Percentiles rank a stretch among this genome's conserved stretches.
Evolutionary conservation across 768 basidiomycete genomes (phyloP).

Genomic region (Pleurotus salmoneostramineus): DNA sequence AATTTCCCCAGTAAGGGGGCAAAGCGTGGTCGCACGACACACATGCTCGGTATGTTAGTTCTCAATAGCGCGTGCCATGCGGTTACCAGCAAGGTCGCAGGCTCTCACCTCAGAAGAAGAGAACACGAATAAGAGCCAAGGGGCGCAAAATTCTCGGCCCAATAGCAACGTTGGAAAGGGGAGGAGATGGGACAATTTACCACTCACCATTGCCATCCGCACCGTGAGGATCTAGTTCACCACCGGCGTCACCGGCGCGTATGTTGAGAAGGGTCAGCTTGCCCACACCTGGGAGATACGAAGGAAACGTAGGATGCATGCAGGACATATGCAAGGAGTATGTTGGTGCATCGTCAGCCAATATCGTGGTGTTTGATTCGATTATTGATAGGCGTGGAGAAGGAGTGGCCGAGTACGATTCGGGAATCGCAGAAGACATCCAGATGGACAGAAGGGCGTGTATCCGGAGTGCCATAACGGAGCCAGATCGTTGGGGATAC

Average conservation of each 20-base stretch:
- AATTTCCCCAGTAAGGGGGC: too few species aligned
- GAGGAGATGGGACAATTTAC: too few species aligned
- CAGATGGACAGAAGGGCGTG: background rate
- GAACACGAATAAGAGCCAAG: too few species aligned
- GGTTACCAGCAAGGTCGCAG: too few species aligned
- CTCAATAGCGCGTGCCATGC: background rate
- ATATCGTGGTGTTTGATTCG: background rate
- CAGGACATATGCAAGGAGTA: background rate
- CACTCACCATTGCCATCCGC: conserved; percentile 47
- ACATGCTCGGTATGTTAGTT: too few species aligned
- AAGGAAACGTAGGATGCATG: background rate
- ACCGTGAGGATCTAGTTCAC: conserved; percentile 66
- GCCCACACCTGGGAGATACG: conserved; percentile 41
- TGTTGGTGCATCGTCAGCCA: background rate
- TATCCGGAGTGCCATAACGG: background rate
- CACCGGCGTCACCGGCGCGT: conserved; percentile 48
- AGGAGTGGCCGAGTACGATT: background rate
- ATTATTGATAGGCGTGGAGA: background rate
- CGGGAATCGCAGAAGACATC: background rate
- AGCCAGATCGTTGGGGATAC: too few species aligned
- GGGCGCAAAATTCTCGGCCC: too few species aligned
- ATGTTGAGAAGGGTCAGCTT: conserved; percentile 66
- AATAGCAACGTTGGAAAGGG: too few species aligned
- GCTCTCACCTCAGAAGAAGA: too few species aligned
- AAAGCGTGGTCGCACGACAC: too few species aligned